Base-by-base conservation (phyloP, 495 filamentous ascomycete genomes). In the Aspergillus bertholletiae region DNA sequence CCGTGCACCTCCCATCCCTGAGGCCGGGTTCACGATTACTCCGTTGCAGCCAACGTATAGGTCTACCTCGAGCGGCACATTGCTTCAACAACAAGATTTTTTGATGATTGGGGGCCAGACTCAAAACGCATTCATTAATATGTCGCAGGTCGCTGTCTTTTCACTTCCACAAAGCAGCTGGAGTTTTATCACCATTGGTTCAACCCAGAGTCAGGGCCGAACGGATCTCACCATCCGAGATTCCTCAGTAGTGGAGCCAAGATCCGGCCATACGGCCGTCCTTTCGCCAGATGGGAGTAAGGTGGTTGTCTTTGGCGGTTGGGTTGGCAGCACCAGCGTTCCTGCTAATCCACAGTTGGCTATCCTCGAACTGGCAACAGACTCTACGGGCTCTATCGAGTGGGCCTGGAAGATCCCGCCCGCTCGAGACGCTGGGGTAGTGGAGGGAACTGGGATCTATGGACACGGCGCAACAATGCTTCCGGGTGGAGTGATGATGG, bases 41-140 rank as follows among this genome's bases (percentile, higher is more conserved):
- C 78, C 83, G 0, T 74, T 96, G 22, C 53, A 73, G 18, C 81
- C 87, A 9, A 86, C 88, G 32, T 85, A 77, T 51, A 83, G 82
- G 0, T 81, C 78, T 24, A 69, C 74, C 3, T 71, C 72, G 4
- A 72, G 63, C 5, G 78, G 74, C n/a, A 72, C 73, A 20, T 65
- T 81, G 28, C 84, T 61, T n/a, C 83, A 87, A 61, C 84, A 90
- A 63, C 85, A 85, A 46, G 84, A 84, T 49, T 92, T 88, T 49
- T 83, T 97, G 7, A 71, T 97, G 13, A 73, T 97, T 37, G 93
- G 92, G 12, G 93, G 93, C 0, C 90, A 97, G 65, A 96, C 92
- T 0, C 75, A 83, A 57, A 61, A 74, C 13, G 93, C 90, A 0
- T 97, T 96, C 59, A 83, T 96, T 64, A 96, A 96, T 65, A 96